Base-by-base conservation (phyloP, 495 filamentous ascomycete genomes). In the Penicillium lagena region DNA sequence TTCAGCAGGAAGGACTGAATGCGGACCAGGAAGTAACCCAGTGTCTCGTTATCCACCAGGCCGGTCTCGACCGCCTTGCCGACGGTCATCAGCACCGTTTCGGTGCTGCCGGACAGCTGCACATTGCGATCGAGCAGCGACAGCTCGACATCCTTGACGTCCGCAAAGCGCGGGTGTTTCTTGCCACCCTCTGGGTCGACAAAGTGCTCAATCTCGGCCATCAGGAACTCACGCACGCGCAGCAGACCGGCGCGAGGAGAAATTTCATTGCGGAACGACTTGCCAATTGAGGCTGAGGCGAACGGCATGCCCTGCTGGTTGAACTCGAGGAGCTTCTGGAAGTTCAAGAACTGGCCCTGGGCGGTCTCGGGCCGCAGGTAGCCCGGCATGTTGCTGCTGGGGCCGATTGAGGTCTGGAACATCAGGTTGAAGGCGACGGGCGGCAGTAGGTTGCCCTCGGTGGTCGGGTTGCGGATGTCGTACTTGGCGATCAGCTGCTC, bases 1-100 rank as follows among this genome's bases (percentile, higher is more conserved):
- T 77, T 81, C 42, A 76, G 50, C 32, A 91, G 68, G 76, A 90
- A 91, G 14, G 78, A 69, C 56, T 83, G 81, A 47, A 90, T 89
- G 37, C 86, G 78, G 37, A 80, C 87, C 30, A 91, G 72, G 71
- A 91, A 91, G 70, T 91, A 91, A 37, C 86, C 87, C n/a, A 91
- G 74, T 1, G 86, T 89, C 69, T 91, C 86, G 64, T 89, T 91
- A 60, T 91, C 85, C 9, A 91, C 83, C 12, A 86, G 55, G 8
- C 77, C 73, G 14, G 68, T 70, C 60, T 78, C 69, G 27, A 91
- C 86, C 27, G 86, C 86, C 57, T 87, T 68, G 47, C 85, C 83
- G 46, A 90, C 82, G 13, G 78, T 70, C 61, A 81, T 73, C 45
- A 62, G 71, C 54, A 72, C 72, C 12, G 75, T 68, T 34, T 79